Evolutionary conservation across 768 basidiomycete genomes (phyloP), one percentile per base, ranked within the genome.

Genomic region (Mycena galopus): DNA sequence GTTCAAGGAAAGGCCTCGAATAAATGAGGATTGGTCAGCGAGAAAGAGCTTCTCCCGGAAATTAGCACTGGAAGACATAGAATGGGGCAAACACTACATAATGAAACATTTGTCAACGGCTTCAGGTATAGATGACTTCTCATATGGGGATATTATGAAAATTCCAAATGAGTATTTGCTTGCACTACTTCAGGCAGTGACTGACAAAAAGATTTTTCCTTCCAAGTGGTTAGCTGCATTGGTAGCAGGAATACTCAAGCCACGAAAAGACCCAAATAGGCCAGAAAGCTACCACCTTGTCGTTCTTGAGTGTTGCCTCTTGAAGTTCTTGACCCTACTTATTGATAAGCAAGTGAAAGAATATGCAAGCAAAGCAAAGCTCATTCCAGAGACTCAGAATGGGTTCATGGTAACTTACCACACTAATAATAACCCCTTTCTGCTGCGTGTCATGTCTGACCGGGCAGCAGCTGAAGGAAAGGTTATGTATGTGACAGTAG

Each of bases 41-140:
- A 58, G 25, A n/a, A 67, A 58, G n/a, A 67, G 42, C 17, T 66
- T 66, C 39, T 66, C 65, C 3, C 30, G 65, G 0, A 58, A 58
- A 47, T 32, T 66, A 6, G 32, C 65, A 2, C 11, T 66, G 25
- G 57, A 21, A 14, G 57, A 58, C 32, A 37, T 58, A 23, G 33
- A 58, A 12, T 58, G 57, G 57, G 57, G 57, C 8, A 61, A 44
- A 27, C 16, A 3, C 16, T 39, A 61, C 39, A 47, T 63, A n/a
- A n/a, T n/a, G n/a, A n/a, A n/a, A n/a, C n/a, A n/a, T n/a, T n/a
- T n/a, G n/a, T n/a, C n/a, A n/a, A n/a, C n/a, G n/a, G n/a, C n/a
- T n/a, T n/a, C n/a, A n/a, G n/a, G n/a, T n/a, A n/a, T n/a, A n/a
- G n/a, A n/a, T n/a, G n/a, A n/a, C n/a, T n/a, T n/a, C n/a, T n/a